These are phyloP conservation scores for Eucalyptus marginata DNA, from an alignment of 345 rosid species.

Conservation along the genomic window DNA sequence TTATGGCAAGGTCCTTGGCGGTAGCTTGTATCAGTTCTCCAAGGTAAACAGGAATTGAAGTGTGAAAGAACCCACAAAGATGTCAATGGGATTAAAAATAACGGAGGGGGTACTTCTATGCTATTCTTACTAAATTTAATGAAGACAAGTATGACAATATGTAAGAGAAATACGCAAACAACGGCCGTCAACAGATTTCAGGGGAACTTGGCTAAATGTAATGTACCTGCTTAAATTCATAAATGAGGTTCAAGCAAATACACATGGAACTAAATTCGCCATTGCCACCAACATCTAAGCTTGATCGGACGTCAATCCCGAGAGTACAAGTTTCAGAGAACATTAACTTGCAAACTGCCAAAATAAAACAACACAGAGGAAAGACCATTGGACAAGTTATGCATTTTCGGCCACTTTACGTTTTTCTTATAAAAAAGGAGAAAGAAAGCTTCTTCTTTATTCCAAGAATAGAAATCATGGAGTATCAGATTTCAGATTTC, in stretches of 20 bases:
- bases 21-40: not conserved
- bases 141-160: not conserved
- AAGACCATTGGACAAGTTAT: not conserved
- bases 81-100: not conserved
- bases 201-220: not conserved
- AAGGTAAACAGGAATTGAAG: not conserved
- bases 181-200: not conserved
- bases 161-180: not conserved
- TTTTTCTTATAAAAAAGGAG: not conserved
- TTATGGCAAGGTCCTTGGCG: not conserved
- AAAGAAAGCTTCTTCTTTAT: not conserved
- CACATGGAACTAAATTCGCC: not conserved
- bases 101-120: not conserved
- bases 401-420: not conserved
- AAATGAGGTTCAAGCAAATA: not conserved
- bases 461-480: not conserved
- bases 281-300: not conserved
- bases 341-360: not conserved
- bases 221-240: not conserved
- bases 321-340: not conserved
- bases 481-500: not conserved
- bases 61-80: not conserved
- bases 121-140: not conserved
- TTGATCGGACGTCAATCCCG: not conserved
- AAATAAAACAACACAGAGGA: not conserved